Percentiles rank a stretch among this genome's conserved stretches.
Conservation (phyloP, 257 asterid species). For the Pogostemon cablin region DNA sequence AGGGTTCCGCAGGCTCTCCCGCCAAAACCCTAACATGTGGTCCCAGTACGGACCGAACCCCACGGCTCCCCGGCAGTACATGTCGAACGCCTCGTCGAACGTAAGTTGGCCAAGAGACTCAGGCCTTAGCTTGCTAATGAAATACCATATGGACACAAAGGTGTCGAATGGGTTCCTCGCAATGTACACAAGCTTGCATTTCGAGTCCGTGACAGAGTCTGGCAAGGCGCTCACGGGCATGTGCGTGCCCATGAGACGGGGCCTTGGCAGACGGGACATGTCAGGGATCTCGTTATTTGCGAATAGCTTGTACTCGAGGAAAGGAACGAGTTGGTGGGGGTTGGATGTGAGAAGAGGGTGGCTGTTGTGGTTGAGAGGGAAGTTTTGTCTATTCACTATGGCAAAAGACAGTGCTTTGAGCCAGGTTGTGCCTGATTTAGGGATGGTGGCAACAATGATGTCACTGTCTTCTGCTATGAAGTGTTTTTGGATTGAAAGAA, state of each 20-base stretch:
- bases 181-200: constrained; percentile 46
- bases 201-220: constrained; percentile 29
- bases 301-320: constrained; percentile 48
- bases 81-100: constrained; percentile 37
- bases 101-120: constrained; percentile 16
- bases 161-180: constrained; percentile 55
- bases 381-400: constrained; percentile 32
- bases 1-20: constrained; percentile 38
- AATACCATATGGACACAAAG: constrained; percentile 50
- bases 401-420: constrained; percentile 52
- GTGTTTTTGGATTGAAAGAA: constrained; percentile 36
- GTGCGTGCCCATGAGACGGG: constrained; percentile 49
- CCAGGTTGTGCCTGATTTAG: constrained; percentile 72
- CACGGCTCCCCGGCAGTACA: constrained; percentile 41
- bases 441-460: constrained; percentile 47
- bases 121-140: constrained; percentile 22
- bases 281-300: constrained; percentile 33
- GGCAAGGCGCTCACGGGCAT: constrained; percentile 45
- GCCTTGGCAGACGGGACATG: constrained; percentile 36
- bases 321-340: constrained; percentile 59
- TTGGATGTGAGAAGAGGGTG: constrained; percentile 51
- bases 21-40: constrained; percentile 62
- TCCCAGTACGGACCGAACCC: constrained; percentile 66
- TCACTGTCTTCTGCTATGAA: constrained; percentile 35
- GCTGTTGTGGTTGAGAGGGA: neutral